These are phyloP conservation scores for Penicillium vulpinum DNA, from an alignment of 2,329 filamentous ascomycete genomes.

Conservation along the genomic window DNA sequence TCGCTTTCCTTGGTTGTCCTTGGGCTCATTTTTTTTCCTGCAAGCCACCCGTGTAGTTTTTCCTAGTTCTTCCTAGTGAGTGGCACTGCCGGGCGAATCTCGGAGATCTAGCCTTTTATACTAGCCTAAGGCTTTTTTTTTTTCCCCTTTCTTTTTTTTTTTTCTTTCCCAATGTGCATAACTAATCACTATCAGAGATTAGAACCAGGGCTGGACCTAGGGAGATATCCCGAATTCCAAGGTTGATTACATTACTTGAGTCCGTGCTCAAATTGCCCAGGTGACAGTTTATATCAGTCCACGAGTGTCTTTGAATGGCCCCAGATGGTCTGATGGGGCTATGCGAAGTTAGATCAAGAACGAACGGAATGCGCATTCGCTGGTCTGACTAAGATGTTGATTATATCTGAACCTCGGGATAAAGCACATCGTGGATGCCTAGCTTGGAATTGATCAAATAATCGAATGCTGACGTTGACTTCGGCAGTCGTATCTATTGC, in stretches of 20 bases:
- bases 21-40: neutral
- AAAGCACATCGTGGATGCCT: neutral
- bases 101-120: neutral
- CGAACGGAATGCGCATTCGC: too few relatives aligned
- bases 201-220: too few relatives aligned
- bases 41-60: neutral
- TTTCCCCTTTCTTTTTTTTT: too few relatives aligned
- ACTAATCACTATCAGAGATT: neutral
- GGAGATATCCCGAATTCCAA: too few relatives aligned
- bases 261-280: too few relatives aligned
- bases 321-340: neutral
- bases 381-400: neutral
- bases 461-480: neutral
- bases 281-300: too few relatives aligned
- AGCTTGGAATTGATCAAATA: neutral
- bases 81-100: neutral
- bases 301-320: neutral
- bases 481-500: neutral
- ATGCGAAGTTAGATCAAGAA: too few relatives aligned
- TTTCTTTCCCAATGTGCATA: too few relatives aligned
- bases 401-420: too few relatives aligned
- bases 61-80: neutral
- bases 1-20: neutral
- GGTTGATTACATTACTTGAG: too few relatives aligned
- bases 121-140: neutral